Base-by-base conservation (phyloP, 805 yeast species). In the Candida tammaniensis region DNA sequence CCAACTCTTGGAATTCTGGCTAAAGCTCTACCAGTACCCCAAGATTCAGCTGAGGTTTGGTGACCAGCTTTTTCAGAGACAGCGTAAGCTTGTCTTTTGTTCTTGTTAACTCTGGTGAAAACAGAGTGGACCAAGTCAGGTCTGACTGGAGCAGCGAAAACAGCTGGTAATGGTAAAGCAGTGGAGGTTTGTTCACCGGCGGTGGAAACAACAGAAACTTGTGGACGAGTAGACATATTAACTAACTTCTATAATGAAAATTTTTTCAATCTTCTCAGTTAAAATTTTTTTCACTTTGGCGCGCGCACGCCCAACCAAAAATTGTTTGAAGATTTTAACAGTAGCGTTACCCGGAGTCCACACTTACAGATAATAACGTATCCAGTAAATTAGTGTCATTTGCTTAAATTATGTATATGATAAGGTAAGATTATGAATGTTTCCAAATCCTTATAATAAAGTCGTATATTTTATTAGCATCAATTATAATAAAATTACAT, bases 11-110 rank as follows among this genome's bases (percentile, higher is more conserved):
- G 98, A 73, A 93, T 91, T 82, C 98, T 91, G 78, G 98, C 98
- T 68, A 93, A 96, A 76, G 98, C 98, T 81, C 98, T 89, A 82
- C 98, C 98, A 61, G 98, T 93, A 88, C 98, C 98, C 98, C 98
- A 93, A 51, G 98, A 93, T 78, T 88, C 97, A 71, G 98, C 98
- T 50, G 98, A 91, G 75, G 97, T 89, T 80, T 93, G 98, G 83
- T 87, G 95, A 79, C 98, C 98, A 66, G 98, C 98, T 78, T 88
- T 86, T 70, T 82, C 88, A 60, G 98, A 83, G 60, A 93, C 98
- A 70, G 99, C 96, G 84, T 93, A 93, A 74, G 99, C 97, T 79
- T 93, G 99, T 78, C 99, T 88, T 88, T 91, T 91, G 96, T 93
- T 93, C 93, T 93, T 93, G 94, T 89, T 89, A 61, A 93, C 87